Base-by-base conservation (phyloP, 2,329 filamentous ascomycete genomes). In the Stagonosporopsis cucurbitacearum region DNA sequence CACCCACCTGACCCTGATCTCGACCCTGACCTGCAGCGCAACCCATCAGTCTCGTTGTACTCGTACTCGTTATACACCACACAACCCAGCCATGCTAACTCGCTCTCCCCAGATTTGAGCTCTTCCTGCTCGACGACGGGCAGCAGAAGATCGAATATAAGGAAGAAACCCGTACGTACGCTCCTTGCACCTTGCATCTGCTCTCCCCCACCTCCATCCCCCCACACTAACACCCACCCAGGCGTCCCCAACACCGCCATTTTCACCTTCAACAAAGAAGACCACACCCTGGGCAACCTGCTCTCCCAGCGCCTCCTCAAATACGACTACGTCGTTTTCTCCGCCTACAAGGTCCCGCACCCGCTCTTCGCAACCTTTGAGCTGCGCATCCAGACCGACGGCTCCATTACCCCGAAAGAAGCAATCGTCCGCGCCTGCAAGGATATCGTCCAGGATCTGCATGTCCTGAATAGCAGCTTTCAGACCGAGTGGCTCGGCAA, bases 211-310 rank as follows among this genome's bases (percentile, higher is more conserved):
- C 46, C 35, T 36, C 12, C n/a, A 0, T 8, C 9, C 15, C 51
- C 59, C 28, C 8, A 22, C 40, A 44, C 42, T 58, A 41, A 56
- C 36, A 17, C 17, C 8, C 8, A 44, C n/a, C 51, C 50, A 95
- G 92, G 92, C 71, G 92, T 96, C 74, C 91, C 94, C 20, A 96
- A 96, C 75, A 92, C 91, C n/a, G 90, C 92, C 9, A 90, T 97
- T 77, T 99, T 99, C 80, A 87, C 91, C 56, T 88, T 99, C 78
- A 91, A 92, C 78, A 98, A 97, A 77, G 95, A 99, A 77, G 95
- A 99, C 69, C 94, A 97, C 79, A 97, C 94, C 1, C 85, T 99
- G 23, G 95, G 89, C 67, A 97, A 99, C 76, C 84, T 99, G 52
- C 84, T 99, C 53, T 86, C 89, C 43, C 88, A 91, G 70, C 91